phyloP scores from a whole-genome alignment of 805 yeast species.

The Peterozyma toletana region DNA sequence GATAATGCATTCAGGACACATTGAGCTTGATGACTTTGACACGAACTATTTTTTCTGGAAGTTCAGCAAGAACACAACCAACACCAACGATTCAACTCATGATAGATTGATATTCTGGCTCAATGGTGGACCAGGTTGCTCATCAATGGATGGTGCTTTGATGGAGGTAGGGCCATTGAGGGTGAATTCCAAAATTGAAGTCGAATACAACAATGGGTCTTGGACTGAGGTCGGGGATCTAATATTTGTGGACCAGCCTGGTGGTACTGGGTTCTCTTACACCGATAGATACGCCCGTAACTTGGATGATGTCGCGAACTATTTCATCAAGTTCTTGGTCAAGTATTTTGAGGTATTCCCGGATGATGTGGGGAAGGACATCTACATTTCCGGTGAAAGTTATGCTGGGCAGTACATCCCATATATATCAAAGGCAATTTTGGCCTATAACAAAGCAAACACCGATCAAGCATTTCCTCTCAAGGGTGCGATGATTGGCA shows the following conservation, averaged over 20 bases:
- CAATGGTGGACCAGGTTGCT: conserved; percentile 98
- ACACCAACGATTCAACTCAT: not conserved
- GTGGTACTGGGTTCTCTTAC: conserved; percentile 85
- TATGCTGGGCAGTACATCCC: conserved; percentile 98
- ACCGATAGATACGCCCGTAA: conserved; percentile 49
- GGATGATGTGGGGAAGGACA: conserved; percentile 45
- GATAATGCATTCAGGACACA: conserved; percentile 59
- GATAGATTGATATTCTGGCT: conserved; percentile 66
- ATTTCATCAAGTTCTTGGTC: conserved; percentile 59
- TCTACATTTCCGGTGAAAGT: conserved; percentile 88
- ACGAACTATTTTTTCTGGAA: conserved; percentile 77
- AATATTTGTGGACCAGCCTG: conserved; percentile 89
- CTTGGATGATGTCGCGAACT: conserved; percentile 47
- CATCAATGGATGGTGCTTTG: conserved; percentile 95
- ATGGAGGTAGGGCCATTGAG: conserved; percentile 90
- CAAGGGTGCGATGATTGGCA: conserved; percentile 73
- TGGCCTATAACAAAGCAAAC: conserved; percentile 32
- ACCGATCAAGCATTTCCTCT: conserved; percentile 27
- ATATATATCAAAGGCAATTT: conserved; percentile 62
- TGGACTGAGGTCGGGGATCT: conserved; percentile 81
- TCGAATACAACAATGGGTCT: conserved; percentile 59
- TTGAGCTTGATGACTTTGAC: conserved; percentile 46
- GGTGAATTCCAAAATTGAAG: conserved; percentile 33
- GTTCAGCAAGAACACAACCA: conserved; percentile 26
- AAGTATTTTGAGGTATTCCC: conserved; percentile 70